Evolutionary conservation across 2,329 filamentous ascomycete genomes (phyloP).

Genomic region (Penicillium sclerotigenum): DNA sequence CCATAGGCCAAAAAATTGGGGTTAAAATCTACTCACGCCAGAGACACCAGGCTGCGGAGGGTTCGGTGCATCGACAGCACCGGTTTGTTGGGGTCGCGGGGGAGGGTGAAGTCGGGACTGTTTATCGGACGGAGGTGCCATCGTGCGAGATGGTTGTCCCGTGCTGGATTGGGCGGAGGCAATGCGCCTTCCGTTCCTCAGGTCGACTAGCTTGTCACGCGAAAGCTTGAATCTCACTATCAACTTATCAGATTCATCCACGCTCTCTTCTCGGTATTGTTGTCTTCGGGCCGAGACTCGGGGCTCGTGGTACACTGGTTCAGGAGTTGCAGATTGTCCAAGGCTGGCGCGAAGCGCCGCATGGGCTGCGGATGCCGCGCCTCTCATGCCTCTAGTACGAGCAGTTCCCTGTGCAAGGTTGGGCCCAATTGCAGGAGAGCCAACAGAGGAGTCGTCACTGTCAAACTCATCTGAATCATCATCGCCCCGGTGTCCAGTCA

Average conservation of each 20-base stretch:
- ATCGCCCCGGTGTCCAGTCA: conserved; percentile 54
- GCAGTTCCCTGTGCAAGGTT: conserved; percentile 68
- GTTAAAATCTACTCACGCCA: conserved; percentile 42
- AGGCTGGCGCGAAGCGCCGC: conserved; percentile 74
- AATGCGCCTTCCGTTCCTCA: conserved; percentile 21
- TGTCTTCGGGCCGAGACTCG: conserved; percentile 63
- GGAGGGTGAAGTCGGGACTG: conserved; percentile 29
- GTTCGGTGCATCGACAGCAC: conserved; percentile 46
- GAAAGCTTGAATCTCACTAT: conserved; percentile 73
- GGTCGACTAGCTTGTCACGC: conserved; percentile 59
- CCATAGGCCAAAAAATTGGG: conserved; percentile 12
- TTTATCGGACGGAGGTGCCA: conserved; percentile 45
- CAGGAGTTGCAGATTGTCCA: conserved; percentile 84
- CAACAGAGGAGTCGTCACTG: conserved; percentile 80
- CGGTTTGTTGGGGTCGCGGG: conserved; percentile 38
- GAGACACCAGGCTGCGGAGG: conserved; percentile 43
- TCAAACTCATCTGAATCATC: conserved; percentile 89
- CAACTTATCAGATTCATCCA: conserved; percentile 66
- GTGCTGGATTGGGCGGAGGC: conserved; percentile 53
- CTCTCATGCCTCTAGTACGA: conserved; percentile 82
- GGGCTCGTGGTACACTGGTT: conserved; percentile 69
- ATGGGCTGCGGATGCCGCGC: conserved; percentile 80
- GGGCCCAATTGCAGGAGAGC: conserved; percentile 77
- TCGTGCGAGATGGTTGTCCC: conserved; percentile 54
- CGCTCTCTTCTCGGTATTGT: conserved; percentile 72